Base-by-base conservation (phyloP, 2,329 filamentous ascomycete genomes). In the Colletotrichum orbiculare region DNA sequence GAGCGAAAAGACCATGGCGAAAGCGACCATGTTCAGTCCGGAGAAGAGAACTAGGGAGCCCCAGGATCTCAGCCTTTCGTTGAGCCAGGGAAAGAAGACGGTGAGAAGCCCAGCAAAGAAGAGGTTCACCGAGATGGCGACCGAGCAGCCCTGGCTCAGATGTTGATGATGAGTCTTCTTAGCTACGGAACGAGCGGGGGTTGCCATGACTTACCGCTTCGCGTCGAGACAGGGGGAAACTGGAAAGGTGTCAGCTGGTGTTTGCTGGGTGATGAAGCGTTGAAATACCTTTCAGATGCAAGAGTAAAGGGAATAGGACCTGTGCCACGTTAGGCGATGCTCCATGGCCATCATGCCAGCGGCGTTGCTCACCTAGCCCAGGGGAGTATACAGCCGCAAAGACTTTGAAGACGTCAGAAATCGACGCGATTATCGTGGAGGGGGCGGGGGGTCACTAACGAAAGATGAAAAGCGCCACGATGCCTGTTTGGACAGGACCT, bases 21-120 rank as follows among this genome's bases (percentile, higher is more conserved):
- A 78, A 1, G 81, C 80, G 4, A 83, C 54, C 4, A 83, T 47
- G 68, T 83, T 84, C 25, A 84, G 71, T 2, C 75, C 79, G 0
- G 50, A 25, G 2, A 54, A 9, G 11, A 52, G 25, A 13, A 2
- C 35, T 2, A 52, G 0, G 0, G 49, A n/a, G 9, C 49, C 49
- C 3, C 12, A 33, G 4, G 35, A 39, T 9, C 0, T 2, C 6
- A 52, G 13, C 6, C n/a, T 2, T 7, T 39, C 10, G 6, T 52
- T 39, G 2, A 52, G 15, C 34, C 2, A 52, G 6, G 49, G 49
- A 34, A 52, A 52, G 15, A 52, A 34, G 8, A 52, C 39, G 9
- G 49, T 52, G 35, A 52, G 2, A 6, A 52, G 7, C 1, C 49
- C 49, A 1, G 49, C 49, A n/a, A 52, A 52, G 49, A 52, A 52